phyloP scores from a whole-genome alignment of 2,329 filamentous ascomycete genomes.

The Colletotrichum nymphaeae region DNA sequence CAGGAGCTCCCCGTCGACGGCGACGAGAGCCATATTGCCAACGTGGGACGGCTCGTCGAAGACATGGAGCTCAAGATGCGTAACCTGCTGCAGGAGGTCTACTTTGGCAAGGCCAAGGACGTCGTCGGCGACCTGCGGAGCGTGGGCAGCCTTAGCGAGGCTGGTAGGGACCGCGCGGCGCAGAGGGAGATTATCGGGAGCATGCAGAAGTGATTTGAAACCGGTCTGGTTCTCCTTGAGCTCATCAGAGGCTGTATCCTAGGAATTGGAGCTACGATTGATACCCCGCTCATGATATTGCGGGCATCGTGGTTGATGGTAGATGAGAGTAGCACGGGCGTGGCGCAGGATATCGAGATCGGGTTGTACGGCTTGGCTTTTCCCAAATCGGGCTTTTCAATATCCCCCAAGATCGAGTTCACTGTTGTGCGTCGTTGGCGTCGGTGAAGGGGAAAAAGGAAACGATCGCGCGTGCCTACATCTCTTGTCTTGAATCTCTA shows the following conservation, averaged over 20 bases:
- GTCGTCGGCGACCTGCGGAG: slow-evolving; percentile 96
- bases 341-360: slow-evolving; percentile 22
- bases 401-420: slow-evolving; percentile 17
- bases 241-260: neutral
- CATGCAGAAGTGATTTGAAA: slow-evolving; percentile 58
- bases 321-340: neutral
- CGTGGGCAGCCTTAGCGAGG: slow-evolving; percentile 84
- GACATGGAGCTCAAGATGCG: slow-evolving; percentile 99
- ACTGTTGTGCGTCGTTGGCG: slow-evolving; percentile 4
- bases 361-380: neutral
- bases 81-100: slow-evolving; percentile 97
- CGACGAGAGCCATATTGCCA: slow-evolving; percentile 93
- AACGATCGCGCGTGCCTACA: neutral
- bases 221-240: neutral
- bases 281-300: neutral
- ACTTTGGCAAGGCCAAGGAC: slow-evolving; percentile 99
- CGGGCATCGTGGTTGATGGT: neutral
- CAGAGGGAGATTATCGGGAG: slow-evolving; percentile 88
- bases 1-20: slow-evolving; percentile 89
- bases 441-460: neutral
- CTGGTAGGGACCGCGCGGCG: slow-evolving; percentile 83
- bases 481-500: slow-evolving; percentile 6
- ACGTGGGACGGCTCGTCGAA: slow-evolving; percentile 93
- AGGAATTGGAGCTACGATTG: neutral
- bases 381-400: neutral